phyloP scores from a whole-genome alignment of 345 rosid species.

The Physaria fendleri region DNA sequence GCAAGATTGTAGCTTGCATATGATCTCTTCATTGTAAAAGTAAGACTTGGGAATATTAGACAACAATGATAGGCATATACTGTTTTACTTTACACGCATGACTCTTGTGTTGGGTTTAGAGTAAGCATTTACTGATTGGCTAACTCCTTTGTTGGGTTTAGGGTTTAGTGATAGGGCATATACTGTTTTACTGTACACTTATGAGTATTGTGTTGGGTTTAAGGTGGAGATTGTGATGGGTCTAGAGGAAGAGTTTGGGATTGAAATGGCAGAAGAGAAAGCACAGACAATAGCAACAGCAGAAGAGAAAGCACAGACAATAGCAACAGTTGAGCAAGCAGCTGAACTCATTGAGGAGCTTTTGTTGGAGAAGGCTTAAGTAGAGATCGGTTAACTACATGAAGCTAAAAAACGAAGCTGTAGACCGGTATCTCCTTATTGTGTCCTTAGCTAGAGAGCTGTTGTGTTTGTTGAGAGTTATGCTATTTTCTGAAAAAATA shows the following conservation, averaged over 20 bases:
- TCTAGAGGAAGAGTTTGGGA: conserved; percentile 66
- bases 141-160: too few relatives aligned
- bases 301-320: too few relatives aligned
- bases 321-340: conserved; percentile 64
- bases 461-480: background rate
- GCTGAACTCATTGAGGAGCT: conserved; percentile 68
- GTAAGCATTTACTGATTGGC: too few relatives aligned
- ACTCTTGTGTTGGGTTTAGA: too few relatives aligned
- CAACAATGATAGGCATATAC: too few relatives aligned
- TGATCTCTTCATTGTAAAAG: background rate
- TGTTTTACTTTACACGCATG: too few relatives aligned
- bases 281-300: conserved; percentile 50
- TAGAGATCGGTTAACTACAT: background rate
- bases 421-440: background rate
- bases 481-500: background rate
- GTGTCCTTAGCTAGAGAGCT: conserved; percentile 12
- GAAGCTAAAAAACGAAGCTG: background rate
- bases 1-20: background rate
- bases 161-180: too few relatives aligned
- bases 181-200: too few relatives aligned
- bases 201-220: background rate
- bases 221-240: conserved; percentile 83
- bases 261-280: conserved; percentile 62
- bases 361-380: conserved; percentile 19
- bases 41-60: background rate